Conservation (phyloP, 345 rosid genomes). For the Sapria himalayana region DNA sequence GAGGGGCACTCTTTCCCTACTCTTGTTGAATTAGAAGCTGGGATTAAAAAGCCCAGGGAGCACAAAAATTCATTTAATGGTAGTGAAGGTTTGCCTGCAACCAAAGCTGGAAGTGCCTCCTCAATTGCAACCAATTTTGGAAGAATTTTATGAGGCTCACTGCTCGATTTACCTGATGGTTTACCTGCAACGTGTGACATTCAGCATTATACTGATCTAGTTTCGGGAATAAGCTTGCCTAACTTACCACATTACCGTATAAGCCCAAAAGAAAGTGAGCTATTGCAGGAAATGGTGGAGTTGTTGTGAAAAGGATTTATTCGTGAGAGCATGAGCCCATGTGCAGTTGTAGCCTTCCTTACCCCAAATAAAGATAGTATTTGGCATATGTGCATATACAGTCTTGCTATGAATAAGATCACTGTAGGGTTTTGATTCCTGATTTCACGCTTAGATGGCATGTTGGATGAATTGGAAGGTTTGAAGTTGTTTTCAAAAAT, state of each 20-base stretch:
- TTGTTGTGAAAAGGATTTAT: neutral
- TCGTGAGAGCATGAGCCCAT: neutral
- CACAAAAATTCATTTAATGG: neutral
- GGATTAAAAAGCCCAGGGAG: neutral
- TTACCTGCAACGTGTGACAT: no score
- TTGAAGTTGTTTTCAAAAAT: neutral
- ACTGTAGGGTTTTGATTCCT: neutral
- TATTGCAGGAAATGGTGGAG: neutral
- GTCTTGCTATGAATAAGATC: neutral
- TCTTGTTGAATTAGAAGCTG: neutral
- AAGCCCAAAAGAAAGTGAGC: neutral
- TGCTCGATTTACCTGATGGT: no score
- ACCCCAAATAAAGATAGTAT: neutral
- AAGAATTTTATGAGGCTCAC: neutral
- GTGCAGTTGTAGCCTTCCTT: neutral
- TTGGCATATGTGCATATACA: neutral
- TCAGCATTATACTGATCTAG: neutral
- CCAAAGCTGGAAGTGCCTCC: neutral
- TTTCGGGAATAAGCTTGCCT: neutral
- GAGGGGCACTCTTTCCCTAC: neutral
- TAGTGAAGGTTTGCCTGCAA: neutral
- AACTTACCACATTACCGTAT: neutral
- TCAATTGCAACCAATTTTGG: neutral
- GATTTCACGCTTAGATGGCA: neutral
- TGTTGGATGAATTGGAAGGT: slow-evolving; percentile 1